Conservation (phyloP, 2,329 filamentous ascomycete species). For the Zymoseptoria ardabiliae region DNA sequence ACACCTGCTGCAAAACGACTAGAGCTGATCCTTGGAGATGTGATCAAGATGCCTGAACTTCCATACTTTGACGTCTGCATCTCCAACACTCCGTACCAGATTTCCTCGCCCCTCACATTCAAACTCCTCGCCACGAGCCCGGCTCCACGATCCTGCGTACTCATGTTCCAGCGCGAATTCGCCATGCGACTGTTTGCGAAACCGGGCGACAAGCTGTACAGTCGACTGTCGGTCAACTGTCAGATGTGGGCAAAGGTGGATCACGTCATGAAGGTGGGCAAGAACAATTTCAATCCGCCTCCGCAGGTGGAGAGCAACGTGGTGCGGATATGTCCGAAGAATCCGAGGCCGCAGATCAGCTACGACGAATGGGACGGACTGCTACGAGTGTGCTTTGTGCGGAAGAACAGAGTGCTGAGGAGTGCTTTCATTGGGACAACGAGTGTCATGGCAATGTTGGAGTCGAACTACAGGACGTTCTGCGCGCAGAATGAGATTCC, state of each 20-base stretch:
- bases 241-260: slow-evolving; percentile 79
- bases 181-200: slow-evolving; percentile 82
- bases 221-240: slow-evolving; percentile 81
- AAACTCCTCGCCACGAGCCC: slow-evolving; percentile 75
- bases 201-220: slow-evolving; percentile 83
- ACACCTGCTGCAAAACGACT: slow-evolving; percentile 76
- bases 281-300: slow-evolving; percentile 93
- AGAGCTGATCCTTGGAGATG: slow-evolving; percentile 83
- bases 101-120: slow-evolving; percentile 87
- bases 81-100: slow-evolving; percentile 68
- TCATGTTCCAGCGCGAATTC: slow-evolving; percentile 97
- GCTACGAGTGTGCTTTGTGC: slow-evolving; percentile 70
- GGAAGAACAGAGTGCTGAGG: slow-evolving; percentile 86
- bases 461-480: slow-evolving; percentile 83
- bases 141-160: slow-evolving; percentile 73
- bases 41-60: slow-evolving; percentile 74
- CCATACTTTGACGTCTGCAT: slow-evolving; percentile 79
- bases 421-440: slow-evolving; percentile 73
- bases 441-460: slow-evolving; percentile 73
- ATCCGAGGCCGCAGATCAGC: slow-evolving; percentile 75
- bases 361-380: slow-evolving; percentile 96
- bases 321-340: slow-evolving; percentile 81
- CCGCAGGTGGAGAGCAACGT: slow-evolving; percentile 89
- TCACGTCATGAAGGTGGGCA: slow-evolving; percentile 83
- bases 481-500: slow-evolving; percentile 78